Evolutionary conservation across 2,329 filamentous ascomycete genomes (phyloP), one percentile per base, ranked within the genome.

Genomic region (Xylariaceae sp.): DNA sequence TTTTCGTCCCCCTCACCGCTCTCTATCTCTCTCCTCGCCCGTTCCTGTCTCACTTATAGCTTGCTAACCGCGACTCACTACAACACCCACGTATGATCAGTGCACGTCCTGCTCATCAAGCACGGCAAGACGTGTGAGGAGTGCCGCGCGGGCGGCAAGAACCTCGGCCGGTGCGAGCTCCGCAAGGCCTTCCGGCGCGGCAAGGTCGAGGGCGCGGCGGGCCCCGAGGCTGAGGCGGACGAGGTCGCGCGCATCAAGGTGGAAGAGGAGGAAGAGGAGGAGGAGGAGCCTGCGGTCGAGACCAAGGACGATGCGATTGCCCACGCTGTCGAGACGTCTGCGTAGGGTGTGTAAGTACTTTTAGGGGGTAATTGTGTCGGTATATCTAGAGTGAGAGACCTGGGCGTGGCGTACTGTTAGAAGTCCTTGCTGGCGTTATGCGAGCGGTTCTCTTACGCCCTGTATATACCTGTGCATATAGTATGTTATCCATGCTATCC

Each of bases 61-160:
- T n/a, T n/a, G n/a, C n/a, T n/a, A n/a, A n/a, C n/a, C n/a, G n/a
- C n/a, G n/a, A n/a, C n/a, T n/a, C n/a, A n/a, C n/a, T n/a, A n/a
- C n/a, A n/a, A n/a, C n/a, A n/a, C n/a, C n/a, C n/a, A n/a, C n/a
- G n/a, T n/a, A n/a, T n/a, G n/a, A n/a, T n/a, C n/a, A 1, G 44
- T 73, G 19, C 69, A 73, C 32, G 58, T 71, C 5, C 51, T 73
- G 25, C 39, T 73, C 19, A 63, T 73, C 24, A 56, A 52, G 25
- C 69, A 72, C 30, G 68, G 68, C 0, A 61, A 63, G 44, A 45
- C 38, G 0, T 72, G 68, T 31, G 50, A 42, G 0, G 64, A 67
- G 43, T 72, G 68, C 41, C 58, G 50, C 39, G 65, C 66, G 0
- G 63, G 64, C 0, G 64, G 63, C 13, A 63, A 55, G 53, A 58